Evolutionary conservation across 768 basidiomycete genomes (phyloP).

Genomic region (Termitomyces sp.): DNA sequence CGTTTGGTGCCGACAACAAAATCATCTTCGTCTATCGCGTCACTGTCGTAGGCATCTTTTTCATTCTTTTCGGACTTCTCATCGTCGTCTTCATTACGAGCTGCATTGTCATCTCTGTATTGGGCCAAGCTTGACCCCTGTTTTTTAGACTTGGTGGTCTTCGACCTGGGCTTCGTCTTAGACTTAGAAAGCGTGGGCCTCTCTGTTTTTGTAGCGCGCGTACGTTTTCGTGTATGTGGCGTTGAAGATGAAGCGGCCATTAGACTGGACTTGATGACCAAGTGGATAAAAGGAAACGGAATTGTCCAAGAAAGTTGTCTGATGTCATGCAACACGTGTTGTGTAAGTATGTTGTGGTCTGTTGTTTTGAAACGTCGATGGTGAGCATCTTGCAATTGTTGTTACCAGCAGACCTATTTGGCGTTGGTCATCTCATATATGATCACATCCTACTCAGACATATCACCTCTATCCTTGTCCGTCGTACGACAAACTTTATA

Average conservation of each 20-base stretch:
- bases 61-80: constrained; percentile 11
- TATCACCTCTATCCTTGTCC: too few relatives aligned
- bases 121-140: background rate
- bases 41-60: constrained; percentile 21
- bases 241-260: background rate
- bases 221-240: background rate
- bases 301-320: background rate
- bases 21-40: constrained; percentile 31
- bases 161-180: background rate
- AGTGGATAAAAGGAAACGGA: background rate
- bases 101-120: background rate
- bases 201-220: background rate
- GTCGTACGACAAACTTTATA: too few relatives aligned
- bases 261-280: background rate
- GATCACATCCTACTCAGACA: too few relatives aligned
- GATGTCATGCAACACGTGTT: background rate
- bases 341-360: background rate
- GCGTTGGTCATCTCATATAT: too few relatives aligned
- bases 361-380: too few relatives aligned
- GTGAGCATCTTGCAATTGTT: too few relatives aligned
- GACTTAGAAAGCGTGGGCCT: background rate
- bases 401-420: too few relatives aligned
- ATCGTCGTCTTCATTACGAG: constrained; percentile 14
- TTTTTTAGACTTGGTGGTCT: background rate
- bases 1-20: constrained; percentile 19